A percentile compares a stretch with the other conserved stretches of the same genome.
These are phyloP conservation scores for Cyclaneusma minus DNA, from an alignment of 2,329 filamentous ascomycete genomes.

Conservation along the genomic window DNA sequence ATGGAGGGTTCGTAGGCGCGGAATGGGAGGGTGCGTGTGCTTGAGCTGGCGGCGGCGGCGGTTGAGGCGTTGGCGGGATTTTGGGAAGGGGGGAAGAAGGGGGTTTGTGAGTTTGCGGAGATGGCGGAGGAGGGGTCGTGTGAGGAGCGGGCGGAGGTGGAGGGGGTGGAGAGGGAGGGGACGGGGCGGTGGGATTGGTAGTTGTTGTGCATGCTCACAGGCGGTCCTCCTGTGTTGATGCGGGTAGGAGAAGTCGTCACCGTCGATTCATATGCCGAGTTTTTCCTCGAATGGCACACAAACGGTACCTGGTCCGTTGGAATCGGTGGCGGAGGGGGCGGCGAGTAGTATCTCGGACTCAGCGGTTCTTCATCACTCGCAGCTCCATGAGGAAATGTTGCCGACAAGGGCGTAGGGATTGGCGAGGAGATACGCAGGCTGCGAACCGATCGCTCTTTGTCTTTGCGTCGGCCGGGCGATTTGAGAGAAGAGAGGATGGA, in stretches of 20 bases:
- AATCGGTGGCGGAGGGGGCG: slow-evolving; percentile 39
- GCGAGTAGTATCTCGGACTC: slow-evolving; percentile 40
- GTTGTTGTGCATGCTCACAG: slow-evolving; percentile 5
- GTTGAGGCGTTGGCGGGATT: too few species aligned
- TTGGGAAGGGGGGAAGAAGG: slow-evolving; percentile 6
- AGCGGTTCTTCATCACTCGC: slow-evolving; percentile 40
- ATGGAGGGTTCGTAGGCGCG: slow-evolving; percentile 46
- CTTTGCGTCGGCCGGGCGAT: slow-evolving; percentile 38
- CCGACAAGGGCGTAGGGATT: slow-evolving; percentile 47
- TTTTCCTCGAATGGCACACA: slow-evolving; percentile 4
- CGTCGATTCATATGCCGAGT: slow-evolving; percentile 9
- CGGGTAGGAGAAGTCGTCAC: slow-evolving; percentile 1
- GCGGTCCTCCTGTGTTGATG: slow-evolving; percentile 5
- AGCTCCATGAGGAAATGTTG: slow-evolving; percentile 36
- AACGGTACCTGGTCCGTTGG: slow-evolving; percentile 29
- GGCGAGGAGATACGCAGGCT: slow-evolving; percentile 47
- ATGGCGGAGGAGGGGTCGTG: slow-evolving; percentile 2
- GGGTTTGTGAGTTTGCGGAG: slow-evolving; percentile 9
- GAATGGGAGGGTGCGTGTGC: slow-evolving; percentile 33
- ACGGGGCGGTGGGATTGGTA: slow-evolving; percentile 4
- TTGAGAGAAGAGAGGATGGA: slow-evolving; percentile 45
- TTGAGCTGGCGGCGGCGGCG: slow-evolving; percentile 28
- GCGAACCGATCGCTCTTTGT: slow-evolving; percentile 19
- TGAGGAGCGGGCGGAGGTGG: slow-evolving; percentile 8
- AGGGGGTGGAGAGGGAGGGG: slow-evolving; percentile 10